phyloP scores from a whole-genome alignment of 139 green algal species.

The Micractinium sp. region DNA sequence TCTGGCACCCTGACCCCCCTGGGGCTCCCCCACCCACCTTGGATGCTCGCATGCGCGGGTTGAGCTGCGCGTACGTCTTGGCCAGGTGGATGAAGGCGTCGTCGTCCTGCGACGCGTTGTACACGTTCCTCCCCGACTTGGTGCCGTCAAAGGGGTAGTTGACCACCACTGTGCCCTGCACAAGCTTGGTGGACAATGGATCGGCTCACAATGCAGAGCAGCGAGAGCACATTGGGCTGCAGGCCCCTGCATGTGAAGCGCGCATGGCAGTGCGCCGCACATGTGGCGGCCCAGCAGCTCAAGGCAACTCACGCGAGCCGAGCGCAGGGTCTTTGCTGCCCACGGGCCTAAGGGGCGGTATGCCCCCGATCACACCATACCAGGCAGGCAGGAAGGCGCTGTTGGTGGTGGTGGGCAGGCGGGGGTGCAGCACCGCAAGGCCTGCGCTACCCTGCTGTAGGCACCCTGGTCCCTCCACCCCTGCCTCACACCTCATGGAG shows the following conservation, averaged over 20 bases:
- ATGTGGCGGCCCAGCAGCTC: background rate
- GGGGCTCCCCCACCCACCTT: background rate
- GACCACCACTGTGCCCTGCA: conserved; percentile 21
- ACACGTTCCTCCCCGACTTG: conserved; percentile 48
- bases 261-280: background rate
- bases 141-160: conserved; percentile 88
- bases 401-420: background rate
- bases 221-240: background rate
- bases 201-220: background rate
- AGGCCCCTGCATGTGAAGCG: background rate
- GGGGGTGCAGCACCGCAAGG: background rate
- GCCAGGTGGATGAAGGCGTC: conserved; percentile 76
- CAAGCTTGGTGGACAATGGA: background rate
- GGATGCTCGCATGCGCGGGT: background rate
- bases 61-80: conserved; percentile 66
- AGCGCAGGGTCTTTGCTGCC: too few relatives aligned
- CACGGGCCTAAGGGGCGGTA: too few relatives aligned
- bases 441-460: background rate
- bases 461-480: background rate
- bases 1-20: background rate
- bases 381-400: too few relatives aligned
- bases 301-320: too few relatives aligned
- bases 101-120: conserved; percentile 77
- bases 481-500: conserved; percentile 67
- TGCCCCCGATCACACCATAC: too few relatives aligned